Conservation (phyloP, 257 asterid species). For the Capsicum baccatum region DNA sequence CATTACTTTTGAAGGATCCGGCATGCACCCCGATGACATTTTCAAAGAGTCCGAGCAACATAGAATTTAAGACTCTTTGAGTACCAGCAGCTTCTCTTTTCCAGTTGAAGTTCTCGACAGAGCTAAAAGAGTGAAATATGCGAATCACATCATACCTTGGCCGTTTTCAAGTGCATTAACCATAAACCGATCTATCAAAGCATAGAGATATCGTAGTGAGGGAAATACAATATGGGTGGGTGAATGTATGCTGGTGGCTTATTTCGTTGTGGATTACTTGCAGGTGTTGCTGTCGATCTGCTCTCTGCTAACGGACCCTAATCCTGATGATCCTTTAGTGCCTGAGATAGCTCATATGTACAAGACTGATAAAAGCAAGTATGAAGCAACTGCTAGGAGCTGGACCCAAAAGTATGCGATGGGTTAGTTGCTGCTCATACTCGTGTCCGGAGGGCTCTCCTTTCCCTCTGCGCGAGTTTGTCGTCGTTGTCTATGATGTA, state of each 20-base stretch:
- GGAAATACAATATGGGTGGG: neutral
- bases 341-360: constrained; percentile 56
- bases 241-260: neutral
- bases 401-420: constrained; percentile 56
- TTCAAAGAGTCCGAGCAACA: too few species aligned
- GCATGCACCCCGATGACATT: too few species aligned
- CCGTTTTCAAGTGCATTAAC: neutral
- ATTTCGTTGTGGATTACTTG: neutral
- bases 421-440: constrained; percentile 37
- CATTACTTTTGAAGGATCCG: too few species aligned
- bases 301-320: constrained; percentile 52
- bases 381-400: constrained; percentile 54
- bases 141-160: neutral
- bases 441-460: constrained; percentile 29
- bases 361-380: constrained; percentile 49
- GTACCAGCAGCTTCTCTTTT: neutral
- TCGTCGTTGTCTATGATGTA: constrained; percentile 23
- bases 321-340: constrained; percentile 55
- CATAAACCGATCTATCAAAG: neutral
- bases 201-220: neutral
- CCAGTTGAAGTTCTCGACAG: neutral
- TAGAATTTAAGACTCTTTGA: neutral
- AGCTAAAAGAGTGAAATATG: too few species aligned
- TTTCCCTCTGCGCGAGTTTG: constrained; percentile 11
- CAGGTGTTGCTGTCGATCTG: constrained; percentile 54